Evolutionary conservation across 768 basidiomycete genomes (phyloP).

Genomic region (Pilatotrama ljubarskyi): DNA sequence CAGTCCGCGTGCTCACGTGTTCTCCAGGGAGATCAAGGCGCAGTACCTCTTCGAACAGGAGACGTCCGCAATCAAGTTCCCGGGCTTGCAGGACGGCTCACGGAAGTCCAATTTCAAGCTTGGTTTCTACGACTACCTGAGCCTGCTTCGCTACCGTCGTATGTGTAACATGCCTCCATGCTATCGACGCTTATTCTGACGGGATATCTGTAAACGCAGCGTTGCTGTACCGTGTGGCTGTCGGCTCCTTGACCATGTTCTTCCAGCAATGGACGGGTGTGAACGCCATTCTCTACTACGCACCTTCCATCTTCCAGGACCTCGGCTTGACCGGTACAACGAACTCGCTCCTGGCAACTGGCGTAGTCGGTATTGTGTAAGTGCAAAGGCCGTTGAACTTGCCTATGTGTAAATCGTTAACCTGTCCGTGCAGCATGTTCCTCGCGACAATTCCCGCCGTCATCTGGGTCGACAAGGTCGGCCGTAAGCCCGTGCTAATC

Average conservation of each 20-base stretch:
- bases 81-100: conserved; percentile 63
- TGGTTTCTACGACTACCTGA: conserved; percentile 58
- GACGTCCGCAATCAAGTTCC: conserved; percentile 54
- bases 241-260: conserved; percentile 70
- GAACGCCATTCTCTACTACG: conserved; percentile 77
- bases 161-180: conserved; percentile 10
- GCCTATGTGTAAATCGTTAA: not conserved
- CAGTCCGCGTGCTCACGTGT: not conserved
- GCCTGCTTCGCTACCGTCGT: conserved; percentile 56
- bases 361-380: conserved; percentile 79
- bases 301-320: conserved; percentile 63
- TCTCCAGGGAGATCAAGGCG: conserved; percentile 64
- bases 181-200: no score
- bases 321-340: conserved; percentile 65
- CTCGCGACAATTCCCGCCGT: conserved; percentile 80
- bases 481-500: conserved; percentile 70
- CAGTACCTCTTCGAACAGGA: conserved; percentile 76
- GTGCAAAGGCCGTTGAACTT: no score
- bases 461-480: conserved; percentile 76
- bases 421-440: conserved; percentile 53
- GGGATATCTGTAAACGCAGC: conserved; percentile 35
- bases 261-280: conserved; percentile 86
- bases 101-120: conserved; percentile 60
- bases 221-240: conserved; percentile 60
- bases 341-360: conserved; percentile 57